phyloP scores from a whole-genome alignment of 441 rosid genomes.

The Aleurites moluccanus region DNA sequence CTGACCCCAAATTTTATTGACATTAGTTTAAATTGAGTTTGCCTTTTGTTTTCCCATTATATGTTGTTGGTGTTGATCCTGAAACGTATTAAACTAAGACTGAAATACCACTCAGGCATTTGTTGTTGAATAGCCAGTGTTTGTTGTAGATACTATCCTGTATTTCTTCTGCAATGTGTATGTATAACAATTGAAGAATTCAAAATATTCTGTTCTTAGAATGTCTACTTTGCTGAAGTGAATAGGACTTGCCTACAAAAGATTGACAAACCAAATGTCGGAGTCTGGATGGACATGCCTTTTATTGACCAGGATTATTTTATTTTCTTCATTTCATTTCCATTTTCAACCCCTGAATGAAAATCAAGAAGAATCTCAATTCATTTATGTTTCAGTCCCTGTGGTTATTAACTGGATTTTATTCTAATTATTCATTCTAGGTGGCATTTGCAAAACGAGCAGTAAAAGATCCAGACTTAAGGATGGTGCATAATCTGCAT shows the following conservation, averaged over 20 bases:
- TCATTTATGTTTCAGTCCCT: not conserved
- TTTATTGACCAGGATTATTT: not conserved
- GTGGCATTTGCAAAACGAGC: constrained; percentile 85
- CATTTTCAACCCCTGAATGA: not conserved
- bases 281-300: not conserved
- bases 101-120: not conserved
- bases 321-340: not conserved
- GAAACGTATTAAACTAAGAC: not conserved
- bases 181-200: too few species aligned
- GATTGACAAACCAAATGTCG: not conserved
- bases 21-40: not conserved
- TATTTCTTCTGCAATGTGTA: not conserved
- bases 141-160: not conserved
- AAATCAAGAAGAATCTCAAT: not conserved
- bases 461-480: constrained; percentile 74
- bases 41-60: not conserved
- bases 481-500: constrained; percentile 67
- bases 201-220: too few species aligned
- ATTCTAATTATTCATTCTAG: constrained; percentile 30
- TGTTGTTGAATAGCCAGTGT: not conserved
- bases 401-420: constrained; percentile 1
- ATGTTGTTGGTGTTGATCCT: constrained; percentile 4
- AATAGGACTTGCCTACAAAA: not conserved
- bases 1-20: not conserved
- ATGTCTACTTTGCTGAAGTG: too few species aligned